Evolutionary conservation across 768 basidiomycete species (phyloP), one percentile per base, ranked within the genome.

Genomic region (Agaricus subrufescens): DNA sequence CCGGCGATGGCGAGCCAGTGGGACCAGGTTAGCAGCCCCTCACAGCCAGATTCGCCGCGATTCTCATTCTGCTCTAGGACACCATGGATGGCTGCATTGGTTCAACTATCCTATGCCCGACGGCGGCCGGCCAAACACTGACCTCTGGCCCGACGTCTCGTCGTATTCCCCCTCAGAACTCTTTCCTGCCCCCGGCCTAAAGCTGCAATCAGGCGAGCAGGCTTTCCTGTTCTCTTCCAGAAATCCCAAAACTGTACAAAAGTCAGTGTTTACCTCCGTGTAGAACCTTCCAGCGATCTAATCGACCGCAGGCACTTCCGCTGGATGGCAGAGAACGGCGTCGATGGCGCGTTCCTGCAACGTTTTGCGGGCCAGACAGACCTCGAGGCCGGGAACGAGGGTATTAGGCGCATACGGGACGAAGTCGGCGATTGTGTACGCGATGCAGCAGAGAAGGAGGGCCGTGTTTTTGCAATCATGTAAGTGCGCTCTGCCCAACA

Each of bases 81-180:
- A 91, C 63, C 88, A 91, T 61, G 91, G 91, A 29, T 93, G 91
- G 91, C 73, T 91, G 19, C 91, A 93, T 63, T 93, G 91, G 91
- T 83, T 89, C 66, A 76, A 83, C 59, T 62, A 73, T n/a, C 87
- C 87, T 1, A 73, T 91, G 10, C 76, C 84, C 1, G 71, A 79
- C 27, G 89, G 87, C 14, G 91, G 90, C 15, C 80, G 75, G 3
- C 84, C 86, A 3, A 89, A 86, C 61, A 82, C 77, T 46, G 91
- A 93, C 68, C 67, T 89, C 37, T 92, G 89, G 89, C 91, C 91
- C 0, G 89, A 91, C 61, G 76, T 84, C 0, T 86, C 87, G 5
- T 77, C 77, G 11, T 91, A 89, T 66, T 77, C 81, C 2, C 75
- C 82, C 5, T 83, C 84, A 1, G 91, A 93, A 67, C 76, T 91